These are phyloP conservation scores for Cokeromyces recurvatus DNA, from an alignment of 371 early-diverging fungal species.

Conservation along the genomic window DNA sequence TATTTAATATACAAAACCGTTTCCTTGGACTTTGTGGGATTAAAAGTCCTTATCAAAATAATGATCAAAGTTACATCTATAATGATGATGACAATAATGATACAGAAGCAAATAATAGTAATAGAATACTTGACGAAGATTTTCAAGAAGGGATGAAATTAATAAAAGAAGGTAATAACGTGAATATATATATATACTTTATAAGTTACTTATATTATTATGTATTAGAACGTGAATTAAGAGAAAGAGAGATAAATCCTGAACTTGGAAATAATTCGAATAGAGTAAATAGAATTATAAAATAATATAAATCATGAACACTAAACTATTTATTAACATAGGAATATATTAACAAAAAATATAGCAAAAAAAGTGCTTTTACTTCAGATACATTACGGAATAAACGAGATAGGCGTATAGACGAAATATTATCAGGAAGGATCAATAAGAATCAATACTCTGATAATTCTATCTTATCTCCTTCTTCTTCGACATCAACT, in stretches of 20 bases:
- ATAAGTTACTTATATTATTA: not conserved
- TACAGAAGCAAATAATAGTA: conserved; percentile 29
- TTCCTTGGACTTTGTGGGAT: conserved; percentile 65
- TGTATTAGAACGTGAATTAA: conserved; percentile 20
- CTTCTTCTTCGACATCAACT: no score
- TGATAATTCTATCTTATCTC: not conserved
- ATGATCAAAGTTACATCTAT: conserved; percentile 36
- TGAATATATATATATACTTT: no score
- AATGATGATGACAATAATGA: conserved; percentile 24
- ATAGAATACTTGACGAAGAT: conserved; percentile 29
- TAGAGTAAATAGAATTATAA: conserved; percentile 4
- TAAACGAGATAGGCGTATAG: conserved; percentile 34
- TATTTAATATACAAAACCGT: conserved; percentile 78
- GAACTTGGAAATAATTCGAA: conserved; percentile 10
- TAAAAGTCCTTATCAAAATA: conserved; percentile 55
- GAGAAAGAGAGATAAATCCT: conserved; percentile 28
- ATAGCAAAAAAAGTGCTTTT: conserved; percentile 14
- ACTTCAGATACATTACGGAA: conserved; percentile 16
- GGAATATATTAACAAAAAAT: conserved; percentile 24
- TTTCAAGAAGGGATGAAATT: conserved; percentile 44
- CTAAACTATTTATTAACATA: no score
- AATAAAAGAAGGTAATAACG: conserved; percentile 41
- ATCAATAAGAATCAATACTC: not conserved
- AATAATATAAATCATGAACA: no score
- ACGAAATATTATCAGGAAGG: conserved; percentile 33